A percentile compares a stretch with the other conserved stretches of the same genome.
Evolutionary conservation across 1,284 basidiomycete genomes (phyloP).

Genomic region (Sanghuangporus sanghuang): DNA sequence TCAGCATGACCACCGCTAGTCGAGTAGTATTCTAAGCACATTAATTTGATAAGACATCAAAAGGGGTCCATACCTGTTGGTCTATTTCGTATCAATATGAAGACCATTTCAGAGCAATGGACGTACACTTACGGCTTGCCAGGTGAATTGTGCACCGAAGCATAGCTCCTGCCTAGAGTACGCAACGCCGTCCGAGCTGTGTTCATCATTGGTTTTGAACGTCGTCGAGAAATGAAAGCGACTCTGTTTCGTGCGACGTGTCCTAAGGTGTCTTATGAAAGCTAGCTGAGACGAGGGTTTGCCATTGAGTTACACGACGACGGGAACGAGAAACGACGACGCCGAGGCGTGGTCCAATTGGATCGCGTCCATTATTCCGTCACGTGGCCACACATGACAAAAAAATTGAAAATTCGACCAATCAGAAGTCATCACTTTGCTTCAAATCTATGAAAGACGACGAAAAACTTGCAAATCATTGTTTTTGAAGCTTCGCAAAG

Average conservation of each 20-base stretch:
- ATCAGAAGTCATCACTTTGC: too few species aligned
- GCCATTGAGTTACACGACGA: neutral
- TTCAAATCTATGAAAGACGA: too few species aligned
- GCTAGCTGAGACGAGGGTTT: neutral
- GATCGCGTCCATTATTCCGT: neutral
- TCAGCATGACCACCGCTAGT: constrained; percentile 90
- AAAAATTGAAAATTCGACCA: too few species aligned
- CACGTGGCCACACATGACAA: too few species aligned
- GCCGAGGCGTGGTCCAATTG: constrained; percentile 10
- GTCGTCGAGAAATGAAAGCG: neutral
- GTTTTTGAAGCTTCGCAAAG: too few species aligned
- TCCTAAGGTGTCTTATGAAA: neutral
- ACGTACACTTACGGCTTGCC: constrained; percentile 32
- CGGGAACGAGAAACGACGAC: neutral
- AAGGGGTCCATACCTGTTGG: constrained; percentile 51
- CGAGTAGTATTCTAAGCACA: neutral
- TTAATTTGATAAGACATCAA: neutral
- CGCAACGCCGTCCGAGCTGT: constrained; percentile 14
- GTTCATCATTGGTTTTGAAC: neutral
- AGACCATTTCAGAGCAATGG: constrained; percentile 3
- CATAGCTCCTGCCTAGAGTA: constrained; percentile 29
- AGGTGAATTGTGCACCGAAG: constrained; percentile 31
- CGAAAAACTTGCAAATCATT: too few species aligned
- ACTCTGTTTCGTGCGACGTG: neutral
- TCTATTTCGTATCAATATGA: constrained; percentile 28